Base-by-base conservation (phyloP, 2,329 filamentous ascomycete genomes). In the Furcasterigmium furcatum region DNA sequence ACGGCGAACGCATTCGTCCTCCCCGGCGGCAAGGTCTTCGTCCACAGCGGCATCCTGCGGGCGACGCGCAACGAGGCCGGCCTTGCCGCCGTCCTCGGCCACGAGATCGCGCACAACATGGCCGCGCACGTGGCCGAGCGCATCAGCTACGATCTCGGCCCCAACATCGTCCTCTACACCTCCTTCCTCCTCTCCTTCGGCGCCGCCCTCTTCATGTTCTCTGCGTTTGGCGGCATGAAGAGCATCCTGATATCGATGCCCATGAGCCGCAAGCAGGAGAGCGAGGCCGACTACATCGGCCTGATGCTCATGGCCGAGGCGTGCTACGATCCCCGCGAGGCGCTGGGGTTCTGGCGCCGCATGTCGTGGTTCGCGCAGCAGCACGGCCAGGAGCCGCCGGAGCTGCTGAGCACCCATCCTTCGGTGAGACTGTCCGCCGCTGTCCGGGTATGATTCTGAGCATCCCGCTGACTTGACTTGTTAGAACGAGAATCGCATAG, bases 281-380 rank as follows among this genome's bases (percentile, higher is more conserved):
- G 74, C 41, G 87, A 92, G 67, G 88, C 88, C 0, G 88, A 92
- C 58, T 88, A 87, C 56, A 89, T 91, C 40, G 88, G 88, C 1
- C 64, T 91, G 27, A 81, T 91, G 76, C 87, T 91, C 76, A 91
- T 91, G 85, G 81, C 87, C 0, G 80, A 88, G 66, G 85, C 84
- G 21, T 91, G 88, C 66, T 91, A 87, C 59, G 75, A 89, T 50
- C 88, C 88, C 1, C 66, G 74, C 12, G 79, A 81, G 49, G 87
- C 87, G 0, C 70, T 85, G 36, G 71, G 70, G 0, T 80, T 91
- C 48, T 89, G 82, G 84, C 64, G 74, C 59, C 67, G 82, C 41
- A 88, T 89, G 82, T 80, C 86, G 51, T 60, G 62, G 32, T 60
- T 66, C 3, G 70, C 68, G 40, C 54, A 71, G 21, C 58, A 54